A percentile compares a stretch with the other conserved stretches of the same genome.
Evolutionary conservation across 2,329 filamentous ascomycete genomes (phyloP).

Genomic region (Allantophomopsis cytisporea): DNA sequence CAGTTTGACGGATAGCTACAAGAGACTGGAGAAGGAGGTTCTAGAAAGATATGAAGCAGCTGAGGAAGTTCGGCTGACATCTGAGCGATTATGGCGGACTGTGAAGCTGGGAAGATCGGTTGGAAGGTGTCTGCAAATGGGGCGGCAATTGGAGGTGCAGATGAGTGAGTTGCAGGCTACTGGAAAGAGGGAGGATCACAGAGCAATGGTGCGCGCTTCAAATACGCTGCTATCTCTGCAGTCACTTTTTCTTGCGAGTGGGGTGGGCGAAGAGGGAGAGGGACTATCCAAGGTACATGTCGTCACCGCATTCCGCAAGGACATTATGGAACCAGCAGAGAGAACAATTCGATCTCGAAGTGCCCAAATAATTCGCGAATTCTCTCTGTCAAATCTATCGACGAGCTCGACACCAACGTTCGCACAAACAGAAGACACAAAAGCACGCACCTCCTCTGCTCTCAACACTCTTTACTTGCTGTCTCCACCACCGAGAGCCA

Average conservation of each 20-base stretch:
- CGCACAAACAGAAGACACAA: constrained; percentile 59
- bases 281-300: constrained; percentile 63
- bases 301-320: constrained; percentile 55
- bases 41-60: constrained; percentile 75
- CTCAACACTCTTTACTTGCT: constrained; percentile 68
- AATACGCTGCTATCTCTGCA: constrained; percentile 66
- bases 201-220: constrained; percentile 68
- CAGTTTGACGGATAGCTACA: constrained; percentile 72
- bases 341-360: constrained; percentile 57
- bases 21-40: constrained; percentile 75
- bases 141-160: constrained; percentile 78
- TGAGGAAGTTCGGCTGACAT: constrained; percentile 66
- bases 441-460: constrained; percentile 59
- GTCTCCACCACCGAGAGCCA: constrained; percentile 48
- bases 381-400: constrained; percentile 53
- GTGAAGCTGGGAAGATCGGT: constrained; percentile 66
- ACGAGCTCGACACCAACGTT: constrained; percentile 37
- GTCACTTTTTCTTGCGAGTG: constrained; percentile 56
- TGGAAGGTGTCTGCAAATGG: constrained; percentile 65
- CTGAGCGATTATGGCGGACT: constrained; percentile 68
- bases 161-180: constrained; percentile 47
- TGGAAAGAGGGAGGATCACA: constrained; percentile 51
- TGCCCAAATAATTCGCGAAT: constrained; percentile 72
- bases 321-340: constrained; percentile 60
- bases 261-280: constrained; percentile 59